A percentile compares a stretch with the other conserved stretches of the same genome.
Evolutionary conservation across 2,329 filamentous ascomycete genomes (phyloP).

Genomic region (Colletotrichum sp.): DNA sequence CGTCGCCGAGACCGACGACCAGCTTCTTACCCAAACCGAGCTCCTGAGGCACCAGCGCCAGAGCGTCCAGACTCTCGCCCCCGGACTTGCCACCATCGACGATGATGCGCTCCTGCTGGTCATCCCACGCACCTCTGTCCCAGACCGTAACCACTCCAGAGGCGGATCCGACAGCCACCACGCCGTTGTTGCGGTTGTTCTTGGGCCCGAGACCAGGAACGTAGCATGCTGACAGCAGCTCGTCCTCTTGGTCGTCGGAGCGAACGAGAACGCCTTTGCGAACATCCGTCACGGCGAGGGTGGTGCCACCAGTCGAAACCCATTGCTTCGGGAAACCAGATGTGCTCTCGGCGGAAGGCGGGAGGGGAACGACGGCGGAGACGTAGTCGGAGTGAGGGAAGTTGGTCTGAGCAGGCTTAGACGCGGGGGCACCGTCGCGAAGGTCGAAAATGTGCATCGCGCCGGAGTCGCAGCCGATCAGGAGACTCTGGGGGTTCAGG

Average conservation of each 20-base stretch:
- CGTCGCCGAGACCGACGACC: slow-evolving; percentile 82
- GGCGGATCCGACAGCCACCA: slow-evolving; percentile 77
- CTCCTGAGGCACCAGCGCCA: slow-evolving; percentile 73
- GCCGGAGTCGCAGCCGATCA: slow-evolving; percentile 90
- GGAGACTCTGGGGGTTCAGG: slow-evolving; percentile 84
- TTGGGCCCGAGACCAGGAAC: slow-evolving; percentile 78
- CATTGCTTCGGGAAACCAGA: slow-evolving; percentile 93
- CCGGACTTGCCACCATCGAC: slow-evolving; percentile 68
- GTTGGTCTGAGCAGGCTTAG: slow-evolving; percentile 78
- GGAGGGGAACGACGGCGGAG: slow-evolving; percentile 84
- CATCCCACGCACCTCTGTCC: slow-evolving; percentile 95
- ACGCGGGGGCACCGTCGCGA: slow-evolving; percentile 62
- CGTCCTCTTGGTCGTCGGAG: slow-evolving; percentile 94
- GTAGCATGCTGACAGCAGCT: slow-evolving; percentile 82
- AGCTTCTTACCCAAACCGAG: slow-evolving; percentile 75
- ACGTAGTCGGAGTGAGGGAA: slow-evolving; percentile 93
- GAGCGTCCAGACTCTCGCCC: slow-evolving; percentile 81
- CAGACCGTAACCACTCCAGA: slow-evolving; percentile 88
- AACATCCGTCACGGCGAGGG: slow-evolving; percentile 87
- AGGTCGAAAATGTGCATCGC: slow-evolving; percentile 89
- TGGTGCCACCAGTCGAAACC: slow-evolving; percentile 91
- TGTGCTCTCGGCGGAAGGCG: slow-evolving; percentile 79
- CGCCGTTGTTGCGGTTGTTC: slow-evolving; percentile 69
- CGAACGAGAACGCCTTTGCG: slow-evolving; percentile 84
- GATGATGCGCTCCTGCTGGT: slow-evolving; percentile 88